phyloP scores from a whole-genome alignment of 176 grass and related monocot genomes.

The Oryza glaberrima region DNA sequence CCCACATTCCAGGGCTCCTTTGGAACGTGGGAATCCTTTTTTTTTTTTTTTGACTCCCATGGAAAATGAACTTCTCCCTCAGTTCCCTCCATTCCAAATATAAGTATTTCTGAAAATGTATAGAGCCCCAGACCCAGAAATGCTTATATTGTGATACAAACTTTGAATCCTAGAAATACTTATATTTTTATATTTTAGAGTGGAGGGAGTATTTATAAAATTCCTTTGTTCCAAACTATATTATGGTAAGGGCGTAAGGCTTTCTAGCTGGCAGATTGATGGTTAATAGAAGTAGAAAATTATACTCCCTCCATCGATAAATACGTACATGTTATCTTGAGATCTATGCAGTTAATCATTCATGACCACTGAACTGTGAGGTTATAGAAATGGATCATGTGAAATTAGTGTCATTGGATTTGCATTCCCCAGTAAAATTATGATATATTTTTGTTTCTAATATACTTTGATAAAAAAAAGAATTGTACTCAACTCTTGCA shows the following conservation, averaged over 20 bases:
- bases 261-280: neutral
- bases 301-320: neutral
- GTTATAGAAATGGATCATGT: neutral
- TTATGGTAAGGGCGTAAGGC: conserved; percentile 9
- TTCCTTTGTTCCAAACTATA: too few relatives aligned
- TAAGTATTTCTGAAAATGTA: too few relatives aligned
- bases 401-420: neutral
- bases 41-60: neutral
- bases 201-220: too few relatives aligned
- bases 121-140: too few relatives aligned
- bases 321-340: neutral
- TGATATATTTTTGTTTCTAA: neutral
- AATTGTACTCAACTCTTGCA: neutral
- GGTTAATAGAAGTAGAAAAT: neutral
- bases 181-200: too few relatives aligned
- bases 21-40: neutral
- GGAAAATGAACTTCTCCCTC: too few relatives aligned
- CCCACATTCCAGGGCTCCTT: neutral
- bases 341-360: neutral
- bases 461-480: neutral
- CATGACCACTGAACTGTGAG: neutral
- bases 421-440: neutral
- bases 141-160: too few relatives aligned
- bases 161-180: too few relatives aligned
- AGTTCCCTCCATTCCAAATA: too few relatives aligned